These are phyloP conservation scores for Geotrichum candidum DNA, from an alignment of 1,139 yeast genomes.

Conservation along the genomic window DNA sequence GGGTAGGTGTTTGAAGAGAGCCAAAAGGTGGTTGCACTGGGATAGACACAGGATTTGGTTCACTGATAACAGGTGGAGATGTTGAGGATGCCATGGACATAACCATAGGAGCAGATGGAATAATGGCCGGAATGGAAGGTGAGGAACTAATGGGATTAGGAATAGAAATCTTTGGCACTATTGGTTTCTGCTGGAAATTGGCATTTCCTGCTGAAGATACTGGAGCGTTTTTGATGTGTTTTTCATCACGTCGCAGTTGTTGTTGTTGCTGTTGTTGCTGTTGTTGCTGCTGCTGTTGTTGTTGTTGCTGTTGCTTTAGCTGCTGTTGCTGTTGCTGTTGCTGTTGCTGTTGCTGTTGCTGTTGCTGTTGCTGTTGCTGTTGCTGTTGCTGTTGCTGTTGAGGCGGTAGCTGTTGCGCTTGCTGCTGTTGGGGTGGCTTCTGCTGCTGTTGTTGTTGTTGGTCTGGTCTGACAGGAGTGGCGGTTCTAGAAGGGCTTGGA, in stretches of 20 bases:
- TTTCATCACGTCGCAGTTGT: background rate
- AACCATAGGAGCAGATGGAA: background rate
- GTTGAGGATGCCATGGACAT: background rate
- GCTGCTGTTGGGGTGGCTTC: background rate
- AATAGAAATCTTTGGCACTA: background rate
- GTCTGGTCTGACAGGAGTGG: background rate
- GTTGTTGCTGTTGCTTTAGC: background rate
- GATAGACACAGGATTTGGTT: background rate
- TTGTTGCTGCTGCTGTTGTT: background rate
- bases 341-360: slow-evolving; percentile 1
- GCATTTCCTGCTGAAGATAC: background rate
- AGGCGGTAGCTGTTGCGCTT: background rate
- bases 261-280: background rate
- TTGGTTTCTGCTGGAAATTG: background rate
- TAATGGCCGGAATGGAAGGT: background rate
- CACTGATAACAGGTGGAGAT: background rate
- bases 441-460: background rate
- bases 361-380: background rate
- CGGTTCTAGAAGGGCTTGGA: background rate
- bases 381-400: background rate
- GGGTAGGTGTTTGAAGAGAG: background rate
- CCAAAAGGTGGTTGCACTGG: background rate
- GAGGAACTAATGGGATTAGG: background rate
- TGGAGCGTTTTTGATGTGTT: background rate
- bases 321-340: background rate